Conservation (phyloP, 2,329 filamentous ascomycete genomes). For the Talaromyces verruculosus region DNA sequence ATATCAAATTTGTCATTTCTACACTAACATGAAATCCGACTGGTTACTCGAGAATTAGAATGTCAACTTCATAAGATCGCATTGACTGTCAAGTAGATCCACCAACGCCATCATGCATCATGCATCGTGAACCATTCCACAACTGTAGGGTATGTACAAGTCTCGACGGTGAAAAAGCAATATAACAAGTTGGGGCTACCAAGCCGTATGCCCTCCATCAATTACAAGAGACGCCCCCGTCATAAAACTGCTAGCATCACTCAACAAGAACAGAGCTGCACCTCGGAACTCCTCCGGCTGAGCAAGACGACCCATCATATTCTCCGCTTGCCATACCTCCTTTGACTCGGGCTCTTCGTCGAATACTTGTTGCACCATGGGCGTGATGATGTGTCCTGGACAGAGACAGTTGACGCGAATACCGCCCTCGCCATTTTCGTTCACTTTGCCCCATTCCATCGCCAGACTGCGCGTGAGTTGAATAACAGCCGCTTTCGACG, state of each 20-base stretch:
- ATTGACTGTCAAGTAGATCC: background rate
- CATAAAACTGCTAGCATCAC: conserved; percentile 69
- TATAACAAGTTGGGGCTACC: conserved; percentile 27
- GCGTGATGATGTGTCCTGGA: conserved; percentile 57
- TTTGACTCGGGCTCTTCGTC: conserved; percentile 65
- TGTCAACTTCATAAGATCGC: background rate
- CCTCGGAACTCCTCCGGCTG: conserved; percentile 61
- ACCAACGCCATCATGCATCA: background rate
- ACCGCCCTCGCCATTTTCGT: conserved; percentile 30
- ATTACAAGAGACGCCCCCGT: conserved; percentile 68
- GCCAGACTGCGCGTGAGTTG: conserved; percentile 54
- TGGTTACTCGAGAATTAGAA: background rate
- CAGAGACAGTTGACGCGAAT: conserved; percentile 58
- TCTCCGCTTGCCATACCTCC: conserved; percentile 46
- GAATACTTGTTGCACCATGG: conserved; percentile 81
- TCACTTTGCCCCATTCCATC: conserved; percentile 51
- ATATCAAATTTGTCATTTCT: too few species aligned
- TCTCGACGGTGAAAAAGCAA: background rate
- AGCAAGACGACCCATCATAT: conserved; percentile 56
- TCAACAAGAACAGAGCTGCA: conserved; percentile 66
- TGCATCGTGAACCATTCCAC: background rate
- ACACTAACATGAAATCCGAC: too few species aligned
- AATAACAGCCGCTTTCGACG: conserved; percentile 56
- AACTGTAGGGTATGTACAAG: background rate
- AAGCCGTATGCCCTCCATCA: conserved; percentile 65